Base-by-base conservation (phyloP, 495 filamentous ascomycete genomes). In the Daldinia childiae region DNA sequence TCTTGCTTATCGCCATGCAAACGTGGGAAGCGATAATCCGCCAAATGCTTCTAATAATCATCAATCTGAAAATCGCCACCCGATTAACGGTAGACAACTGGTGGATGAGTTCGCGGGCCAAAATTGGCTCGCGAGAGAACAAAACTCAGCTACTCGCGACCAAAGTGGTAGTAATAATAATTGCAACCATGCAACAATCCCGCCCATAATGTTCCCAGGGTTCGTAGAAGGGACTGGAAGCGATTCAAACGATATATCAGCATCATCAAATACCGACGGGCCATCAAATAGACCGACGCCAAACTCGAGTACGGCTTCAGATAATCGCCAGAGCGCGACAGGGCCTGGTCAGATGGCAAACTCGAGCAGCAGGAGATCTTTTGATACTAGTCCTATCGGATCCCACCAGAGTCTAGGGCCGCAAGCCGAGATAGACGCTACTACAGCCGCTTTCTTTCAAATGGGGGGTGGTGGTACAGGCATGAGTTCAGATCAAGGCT, bases 251-350 rank as follows among this genome's bases (percentile, higher is more conserved):
- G 80, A 82, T n/a, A 54, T 80, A 21, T 80, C 80, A 1, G 75
- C 62, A 30, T 83, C 81, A 0, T 78, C 81, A 4, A 77, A 74
- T n/a, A 79, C 66, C 29, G 79, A 73, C 67, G 80, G 73, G 17
- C 76, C 76, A 15, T 86, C 84, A 0, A 82, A 82, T 58, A 76
- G 82, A 41, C 83, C 78, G 5, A 87, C 85, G 19, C 86, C 85
- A 6, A 87, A 83, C 63, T 86, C 86, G n/a, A 83, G 82, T 72
- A 81, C 73, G 6, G 78, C 79, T 14, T 85, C 83, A 1, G 83
- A 86, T 6, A 72, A 77, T 58, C 72, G 76, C 17, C 69, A 77
- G 30, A 71, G 75, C 45, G 62, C 76, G 32, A 66, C 76, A 21
- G 68, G 71, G 41, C 55, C 74, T 1, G 67, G 77, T 34, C 68